Percentiles rank a stretch among this genome's conserved stretches.
Conservation (phyloP, 148 eudicot genomes). For the Rhododendron ferrugineum region DNA sequence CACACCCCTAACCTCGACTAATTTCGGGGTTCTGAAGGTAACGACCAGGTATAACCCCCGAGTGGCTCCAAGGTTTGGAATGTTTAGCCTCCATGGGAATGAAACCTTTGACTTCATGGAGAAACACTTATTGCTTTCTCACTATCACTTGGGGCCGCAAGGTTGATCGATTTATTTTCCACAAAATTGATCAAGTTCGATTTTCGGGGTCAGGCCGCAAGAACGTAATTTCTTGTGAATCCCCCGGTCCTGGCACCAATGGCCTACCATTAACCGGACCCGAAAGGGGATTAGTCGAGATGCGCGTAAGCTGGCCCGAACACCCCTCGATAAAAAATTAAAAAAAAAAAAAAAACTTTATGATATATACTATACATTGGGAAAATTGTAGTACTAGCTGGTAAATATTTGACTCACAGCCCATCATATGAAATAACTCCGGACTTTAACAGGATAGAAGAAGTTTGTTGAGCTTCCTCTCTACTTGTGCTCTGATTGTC, state of each 20-base stretch:
- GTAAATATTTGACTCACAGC: conserved; percentile 44
- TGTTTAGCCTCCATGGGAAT: no score
- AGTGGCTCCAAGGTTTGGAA: no score
- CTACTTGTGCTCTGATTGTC: conserved; percentile 14
- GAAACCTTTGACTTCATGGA: no score
- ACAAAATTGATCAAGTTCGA: background rate
- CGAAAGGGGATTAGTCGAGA: no score
- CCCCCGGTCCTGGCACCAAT: background rate
- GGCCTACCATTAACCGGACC: background rate
- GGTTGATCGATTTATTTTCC: background rate
- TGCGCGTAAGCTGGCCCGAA: no score
- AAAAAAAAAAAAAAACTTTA: background rate
- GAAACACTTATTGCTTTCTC: no score
- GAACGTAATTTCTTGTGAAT: no score
- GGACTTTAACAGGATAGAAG: conserved; percentile 29
- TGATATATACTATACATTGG: conserved; percentile 1
- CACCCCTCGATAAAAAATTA: no score
- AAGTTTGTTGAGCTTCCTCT: conserved; percentile 20
- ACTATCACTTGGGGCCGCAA: no score
- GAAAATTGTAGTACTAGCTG: background rate
- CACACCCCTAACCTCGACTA: no score
- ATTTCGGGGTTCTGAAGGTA: no score
- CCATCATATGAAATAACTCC: conserved; percentile 57
- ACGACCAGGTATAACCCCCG: no score
- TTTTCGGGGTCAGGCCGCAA: background rate